Evolutionary conservation across 2,329 filamentous ascomycete genomes (phyloP).

Genomic region (Fusarium redolens): DNA sequence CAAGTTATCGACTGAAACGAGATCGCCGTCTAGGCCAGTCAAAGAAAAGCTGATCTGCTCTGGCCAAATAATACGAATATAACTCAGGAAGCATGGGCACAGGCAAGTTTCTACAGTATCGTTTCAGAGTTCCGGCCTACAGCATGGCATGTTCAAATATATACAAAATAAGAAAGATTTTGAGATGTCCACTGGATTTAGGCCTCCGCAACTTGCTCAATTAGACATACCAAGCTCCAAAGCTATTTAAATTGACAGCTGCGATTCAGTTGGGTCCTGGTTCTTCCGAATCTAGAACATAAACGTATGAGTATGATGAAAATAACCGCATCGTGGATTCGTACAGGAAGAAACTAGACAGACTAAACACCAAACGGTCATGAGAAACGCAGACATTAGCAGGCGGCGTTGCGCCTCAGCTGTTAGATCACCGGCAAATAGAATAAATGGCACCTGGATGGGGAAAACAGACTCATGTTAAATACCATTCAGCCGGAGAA

Average conservation of each 20-base stretch:
- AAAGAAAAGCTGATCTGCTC: background rate
- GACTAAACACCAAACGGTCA: background rate
- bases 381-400: background rate
- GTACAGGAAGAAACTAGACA: background rate
- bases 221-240: background rate
- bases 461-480: background rate
- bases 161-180: background rate
- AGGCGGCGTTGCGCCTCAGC: background rate
- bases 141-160: no score
- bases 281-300: background rate
- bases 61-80: background rate
- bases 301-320: slow-evolving; percentile 20
- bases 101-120: background rate
- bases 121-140: background rate
- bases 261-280: background rate
- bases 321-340: background rate
- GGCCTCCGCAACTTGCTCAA: background rate
- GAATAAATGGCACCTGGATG: background rate
- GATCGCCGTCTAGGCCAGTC: background rate
- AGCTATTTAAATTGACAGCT: background rate
- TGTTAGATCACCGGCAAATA: background rate
- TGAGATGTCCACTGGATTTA: background rate
- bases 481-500: background rate
- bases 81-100: background rate
- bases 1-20: background rate